These are phyloP conservation scores for Wallacemonas collosoma DNA, from an alignment of 208 protist genomes.

Conservation along the genomic window DNA sequence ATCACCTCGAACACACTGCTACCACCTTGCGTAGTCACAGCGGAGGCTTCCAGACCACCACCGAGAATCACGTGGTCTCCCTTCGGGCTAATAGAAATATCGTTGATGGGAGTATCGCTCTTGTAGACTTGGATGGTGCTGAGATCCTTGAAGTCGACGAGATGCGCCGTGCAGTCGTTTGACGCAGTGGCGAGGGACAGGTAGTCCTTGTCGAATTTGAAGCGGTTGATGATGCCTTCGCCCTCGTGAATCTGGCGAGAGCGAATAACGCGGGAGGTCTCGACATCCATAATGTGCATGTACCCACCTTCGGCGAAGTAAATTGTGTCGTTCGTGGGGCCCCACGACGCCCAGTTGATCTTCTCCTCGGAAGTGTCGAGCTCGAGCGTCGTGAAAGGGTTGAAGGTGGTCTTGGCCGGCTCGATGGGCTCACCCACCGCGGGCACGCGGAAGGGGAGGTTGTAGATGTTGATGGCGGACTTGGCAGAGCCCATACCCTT, in stretches of 20 bases:
- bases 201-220: constrained; percentile 91
- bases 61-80: constrained; percentile 94
- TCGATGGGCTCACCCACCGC: constrained; percentile 63
- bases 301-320: constrained; percentile 94
- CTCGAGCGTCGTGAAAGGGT: constrained; percentile 59
- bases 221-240: constrained; percentile 78
- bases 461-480: constrained; percentile 91
- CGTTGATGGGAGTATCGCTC: constrained; percentile 96
- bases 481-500: constrained; percentile 81
- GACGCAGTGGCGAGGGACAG: constrained; percentile 94
- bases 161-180: constrained; percentile 93
- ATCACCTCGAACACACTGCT: constrained; percentile 95
- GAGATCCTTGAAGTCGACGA: constrained; percentile 95
- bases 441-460: constrained; percentile 71
- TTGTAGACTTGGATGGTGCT: constrained; percentile 95
- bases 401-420: constrained; percentile 63
- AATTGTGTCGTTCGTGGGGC: constrained; percentile 96
- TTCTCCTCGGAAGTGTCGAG: constrained; percentile 41
- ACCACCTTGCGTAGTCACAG: constrained; percentile 94
- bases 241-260: constrained; percentile 64
- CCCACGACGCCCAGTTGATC: constrained; percentile 94
- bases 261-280: constrained; percentile 80
- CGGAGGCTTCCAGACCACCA: constrained; percentile 96
- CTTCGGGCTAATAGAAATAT: constrained; percentile 94
- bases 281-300: constrained; percentile 93